A percentile compares a stretch with the other conserved stretches of the same genome.
Evolutionary conservation across 2,329 filamentous ascomycete species (phyloP).

Genomic region (Beauveria pseudobassiana): DNA sequence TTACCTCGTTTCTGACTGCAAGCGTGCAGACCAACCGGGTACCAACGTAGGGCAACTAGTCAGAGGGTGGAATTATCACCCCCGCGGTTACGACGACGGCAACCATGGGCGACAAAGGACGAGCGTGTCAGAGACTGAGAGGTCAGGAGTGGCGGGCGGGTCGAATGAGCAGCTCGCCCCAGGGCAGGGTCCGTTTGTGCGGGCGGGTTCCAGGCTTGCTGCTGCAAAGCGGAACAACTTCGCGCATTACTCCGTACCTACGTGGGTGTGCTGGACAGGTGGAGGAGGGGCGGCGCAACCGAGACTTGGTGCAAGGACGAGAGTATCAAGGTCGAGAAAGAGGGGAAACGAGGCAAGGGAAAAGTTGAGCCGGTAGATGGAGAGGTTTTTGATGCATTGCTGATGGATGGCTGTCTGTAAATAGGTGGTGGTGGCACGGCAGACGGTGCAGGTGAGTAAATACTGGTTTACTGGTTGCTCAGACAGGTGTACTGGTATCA

Average conservation of each 20-base stretch:
- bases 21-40: no score
- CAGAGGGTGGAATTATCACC: no score
- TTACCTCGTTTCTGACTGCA: no score
- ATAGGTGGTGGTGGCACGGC: no score
- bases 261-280: not conserved
- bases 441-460: no score
- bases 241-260: not conserved
- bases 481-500: not conserved
- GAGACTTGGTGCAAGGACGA: not conserved
- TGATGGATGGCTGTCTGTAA: not conserved
- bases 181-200: slow-evolving; percentile 1
- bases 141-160: slow-evolving; percentile 7
- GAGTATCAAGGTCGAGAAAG: not conserved
- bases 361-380: no score
- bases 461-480: no score
- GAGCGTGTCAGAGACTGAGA: slow-evolving; percentile 8
- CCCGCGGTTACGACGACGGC: no score
- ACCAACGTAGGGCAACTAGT: no score
- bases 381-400: not conserved
- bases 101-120: not conserved
- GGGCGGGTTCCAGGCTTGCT: not conserved
- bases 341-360: not conserved
- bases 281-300: not conserved
- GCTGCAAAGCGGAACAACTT: not conserved
- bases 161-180: slow-evolving; percentile 5